Percentiles rank a stretch among this genome's conserved stretches.
Conservation (phyloP, 768 basidiomycete genomes). For the Xanthoconium purpureum region DNA sequence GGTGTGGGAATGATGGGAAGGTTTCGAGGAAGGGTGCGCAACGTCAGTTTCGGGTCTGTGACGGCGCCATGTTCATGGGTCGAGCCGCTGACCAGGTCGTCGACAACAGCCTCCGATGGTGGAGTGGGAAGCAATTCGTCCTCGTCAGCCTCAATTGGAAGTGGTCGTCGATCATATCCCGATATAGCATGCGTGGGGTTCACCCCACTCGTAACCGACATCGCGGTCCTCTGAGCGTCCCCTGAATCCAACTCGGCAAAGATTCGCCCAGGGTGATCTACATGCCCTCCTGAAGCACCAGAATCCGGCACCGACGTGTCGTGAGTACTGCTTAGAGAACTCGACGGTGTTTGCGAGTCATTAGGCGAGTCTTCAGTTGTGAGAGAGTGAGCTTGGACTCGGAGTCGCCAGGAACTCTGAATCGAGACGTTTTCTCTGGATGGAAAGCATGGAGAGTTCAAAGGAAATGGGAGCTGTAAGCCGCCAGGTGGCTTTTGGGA, state of each 20-base stretch:
- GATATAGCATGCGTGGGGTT: not conserved
- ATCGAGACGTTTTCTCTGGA: too few species aligned
- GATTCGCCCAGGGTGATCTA: not conserved
- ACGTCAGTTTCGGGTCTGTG: not conserved
- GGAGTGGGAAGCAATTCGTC: conserved; percentile 5
- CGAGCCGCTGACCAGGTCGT: not conserved
- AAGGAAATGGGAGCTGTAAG: too few species aligned
- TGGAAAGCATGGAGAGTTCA: too few species aligned
- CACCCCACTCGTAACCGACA: not conserved
- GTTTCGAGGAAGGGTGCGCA: not conserved
- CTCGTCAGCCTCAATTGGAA: not conserved
- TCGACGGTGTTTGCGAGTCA: not conserved
- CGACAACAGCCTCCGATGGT: not conserved
- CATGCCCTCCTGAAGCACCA: not conserved
- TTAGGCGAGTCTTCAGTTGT: not conserved
- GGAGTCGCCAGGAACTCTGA: too few species aligned
- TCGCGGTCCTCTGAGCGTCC: not conserved
- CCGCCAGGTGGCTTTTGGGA: too few species aligned
- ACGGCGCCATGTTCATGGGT: not conserved
- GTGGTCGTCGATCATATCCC: not conserved
- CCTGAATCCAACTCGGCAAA: not conserved
- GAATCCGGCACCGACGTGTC: not conserved
- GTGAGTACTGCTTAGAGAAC: not conserved
- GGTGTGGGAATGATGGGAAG: conserved; percentile 4
- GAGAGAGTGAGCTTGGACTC: not conserved